Conservation (phyloP, 2,329 filamentous ascomycete genomes). For the Byssochlamys sp. region DNA sequence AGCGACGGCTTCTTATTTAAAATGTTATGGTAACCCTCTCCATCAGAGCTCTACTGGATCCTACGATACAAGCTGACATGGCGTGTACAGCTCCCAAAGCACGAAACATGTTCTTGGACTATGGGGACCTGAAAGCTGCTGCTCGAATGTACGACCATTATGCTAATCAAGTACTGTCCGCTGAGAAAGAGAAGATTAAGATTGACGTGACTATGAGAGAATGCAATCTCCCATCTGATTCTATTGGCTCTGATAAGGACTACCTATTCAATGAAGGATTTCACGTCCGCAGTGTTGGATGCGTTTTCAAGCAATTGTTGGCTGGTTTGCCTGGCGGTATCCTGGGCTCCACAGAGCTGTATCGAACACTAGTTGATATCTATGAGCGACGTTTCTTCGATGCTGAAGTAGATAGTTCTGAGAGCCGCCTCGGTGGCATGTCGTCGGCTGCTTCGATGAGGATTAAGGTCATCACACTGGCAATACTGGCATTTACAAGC, state of each 20-base stretch:
- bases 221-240: conserved; percentile 20
- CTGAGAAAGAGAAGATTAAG: conserved; percentile 23
- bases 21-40: conserved; percentile 23
- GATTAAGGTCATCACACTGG: conserved; percentile 27
- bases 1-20: conserved; percentile 29
- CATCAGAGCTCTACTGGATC: background rate
- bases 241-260: conserved; percentile 7
- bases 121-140: conserved; percentile 26
- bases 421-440: conserved; percentile 14
- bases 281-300: conserved; percentile 24
- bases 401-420: conserved; percentile 7
- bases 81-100: conserved; percentile 16
- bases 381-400: conserved; percentile 13
- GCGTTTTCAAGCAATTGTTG: conserved; percentile 26
- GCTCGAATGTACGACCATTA: conserved; percentile 31
- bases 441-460: conserved; percentile 13
- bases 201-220: conserved; percentile 27
- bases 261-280: conserved; percentile 8
- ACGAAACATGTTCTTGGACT: conserved; percentile 25
- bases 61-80: background rate
- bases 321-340: conserved; percentile 30
- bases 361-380: conserved; percentile 22
- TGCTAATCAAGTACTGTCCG: conserved; percentile 29
- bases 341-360: conserved; percentile 27
- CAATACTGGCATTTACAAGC: conserved; percentile 26